These are phyloP conservation scores for Cucurbita pepo DNA, from an alignment of 306 rosid species.

Conservation along the genomic window DNA sequence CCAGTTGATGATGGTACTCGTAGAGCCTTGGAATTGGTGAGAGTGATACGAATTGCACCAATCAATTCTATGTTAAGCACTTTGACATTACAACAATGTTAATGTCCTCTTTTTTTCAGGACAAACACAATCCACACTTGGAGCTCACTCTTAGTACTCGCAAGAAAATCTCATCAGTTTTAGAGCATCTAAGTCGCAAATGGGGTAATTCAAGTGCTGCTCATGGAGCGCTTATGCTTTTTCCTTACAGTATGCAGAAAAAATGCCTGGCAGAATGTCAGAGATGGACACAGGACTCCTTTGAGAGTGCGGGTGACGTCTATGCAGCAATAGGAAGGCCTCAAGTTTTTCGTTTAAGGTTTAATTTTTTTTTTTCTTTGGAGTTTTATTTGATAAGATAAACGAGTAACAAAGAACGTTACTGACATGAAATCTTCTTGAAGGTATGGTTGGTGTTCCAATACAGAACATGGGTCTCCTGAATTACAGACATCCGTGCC, in stretches of 20 bases:
- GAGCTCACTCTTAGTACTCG: slow-evolving; percentile 88
- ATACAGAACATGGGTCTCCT: slow-evolving; percentile 23
- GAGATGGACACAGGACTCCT: slow-evolving; percentile 77
- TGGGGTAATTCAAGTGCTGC: slow-evolving; percentile 92
- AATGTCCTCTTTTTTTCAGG: slow-evolving; percentile 24
- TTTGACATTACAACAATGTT: slow-evolving; percentile 8
- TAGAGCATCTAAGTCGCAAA: slow-evolving; percentile 87
- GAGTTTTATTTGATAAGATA: not conserved
- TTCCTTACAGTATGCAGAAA: slow-evolving; percentile 55
- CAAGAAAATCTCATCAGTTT: slow-evolving; percentile 85
- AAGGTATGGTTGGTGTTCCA: slow-evolving; percentile 94
- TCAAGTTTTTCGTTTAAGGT: slow-evolving; percentile 74
- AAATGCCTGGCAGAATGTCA: slow-evolving; percentile 43
- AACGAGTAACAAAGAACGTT: not conserved
- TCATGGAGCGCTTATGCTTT: slow-evolving; percentile 71
- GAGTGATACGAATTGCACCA: slow-evolving; percentile 7
- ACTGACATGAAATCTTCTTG: slow-evolving; percentile 18
- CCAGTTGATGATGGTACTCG: slow-evolving; percentile 85
- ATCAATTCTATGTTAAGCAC: not conserved
- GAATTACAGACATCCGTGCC: slow-evolving; percentile 26
- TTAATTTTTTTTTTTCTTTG: not conserved
- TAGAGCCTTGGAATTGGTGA: slow-evolving; percentile 87
- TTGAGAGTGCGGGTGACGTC: slow-evolving; percentile 68
- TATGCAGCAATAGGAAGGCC: slow-evolving; percentile 68
- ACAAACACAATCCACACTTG: slow-evolving; percentile 80